Conservation (phyloP, 345 rosid genomes). For the Psidium friedrichsthalianum region DNA sequence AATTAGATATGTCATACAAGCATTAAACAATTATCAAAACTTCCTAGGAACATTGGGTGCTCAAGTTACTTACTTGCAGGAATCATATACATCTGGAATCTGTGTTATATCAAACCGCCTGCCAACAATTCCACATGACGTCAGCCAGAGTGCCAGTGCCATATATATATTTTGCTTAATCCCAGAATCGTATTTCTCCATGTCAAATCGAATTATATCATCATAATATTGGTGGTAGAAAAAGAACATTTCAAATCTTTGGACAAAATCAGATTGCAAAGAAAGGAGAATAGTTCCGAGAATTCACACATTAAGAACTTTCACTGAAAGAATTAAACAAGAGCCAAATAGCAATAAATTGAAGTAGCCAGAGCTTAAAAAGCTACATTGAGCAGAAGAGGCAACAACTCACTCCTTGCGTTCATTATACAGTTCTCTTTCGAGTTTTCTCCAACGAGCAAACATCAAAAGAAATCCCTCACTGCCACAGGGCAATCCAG, state of each 20-base stretch:
- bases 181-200: background rate
- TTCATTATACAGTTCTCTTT: conserved; percentile 95
- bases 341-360: background rate
- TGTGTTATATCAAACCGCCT: conserved; percentile 96
- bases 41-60: background rate
- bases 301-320: background rate
- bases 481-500: conserved; percentile 98
- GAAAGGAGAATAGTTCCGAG: background rate
- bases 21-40: background rate
- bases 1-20: background rate
- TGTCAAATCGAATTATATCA: background rate
- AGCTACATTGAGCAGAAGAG: background rate
- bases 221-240: background rate
- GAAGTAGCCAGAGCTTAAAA: background rate
- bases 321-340: background rate
- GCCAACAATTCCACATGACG: conserved; percentile 18
- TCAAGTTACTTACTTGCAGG: conserved; percentile 88
- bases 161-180: background rate
- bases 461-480: conserved; percentile 98
- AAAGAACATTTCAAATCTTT: background rate
- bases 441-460: conserved; percentile 99
- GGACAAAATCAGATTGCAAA: background rate
- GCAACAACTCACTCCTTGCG: conserved; percentile 55
- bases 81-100: conserved; percentile 99
- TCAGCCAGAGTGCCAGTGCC: background rate